Evolutionary conservation across 805 yeast genomes (phyloP).

Genomic region (Candida vartiovaarae): DNA sequence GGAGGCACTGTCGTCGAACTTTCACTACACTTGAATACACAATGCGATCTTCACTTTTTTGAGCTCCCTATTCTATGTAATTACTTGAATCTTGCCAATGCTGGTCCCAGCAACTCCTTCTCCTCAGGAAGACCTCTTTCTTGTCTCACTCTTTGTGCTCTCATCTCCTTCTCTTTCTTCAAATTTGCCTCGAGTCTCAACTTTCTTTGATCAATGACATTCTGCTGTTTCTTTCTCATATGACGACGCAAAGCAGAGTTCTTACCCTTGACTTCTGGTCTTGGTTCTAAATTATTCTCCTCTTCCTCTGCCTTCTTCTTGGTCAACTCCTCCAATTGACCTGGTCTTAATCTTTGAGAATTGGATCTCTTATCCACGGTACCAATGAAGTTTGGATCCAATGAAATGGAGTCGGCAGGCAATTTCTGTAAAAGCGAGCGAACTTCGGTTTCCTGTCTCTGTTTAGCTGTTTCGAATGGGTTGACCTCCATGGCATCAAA

Average conservation of each 20-base stretch:
- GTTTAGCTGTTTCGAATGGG: conserved; percentile 87
- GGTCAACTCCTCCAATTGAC: conserved; percentile 41
- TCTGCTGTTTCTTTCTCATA: conserved; percentile 75
- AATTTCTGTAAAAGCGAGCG: conserved; percentile 78
- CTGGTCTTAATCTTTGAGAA: conserved; percentile 54
- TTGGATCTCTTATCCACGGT: conserved; percentile 68
- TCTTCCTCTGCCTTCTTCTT: conserved; percentile 30
- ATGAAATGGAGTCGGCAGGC: conserved; percentile 84
- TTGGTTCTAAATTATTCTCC: conserved; percentile 35
- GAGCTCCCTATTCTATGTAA: background rate
- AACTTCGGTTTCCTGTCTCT: conserved; percentile 91
- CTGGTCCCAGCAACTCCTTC: conserved; percentile 33
- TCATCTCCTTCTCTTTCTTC: conserved; percentile 63
- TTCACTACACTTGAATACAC: conserved; percentile 14
- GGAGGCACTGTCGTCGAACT: conserved; percentile 14
- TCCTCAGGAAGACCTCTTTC: conserved; percentile 46
- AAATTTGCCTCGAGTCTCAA: conserved; percentile 68
- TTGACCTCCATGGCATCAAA: conserved; percentile 89
- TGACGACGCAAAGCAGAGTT: conserved; percentile 78
- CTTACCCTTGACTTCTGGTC: conserved; percentile 68
- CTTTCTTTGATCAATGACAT: conserved; percentile 81
- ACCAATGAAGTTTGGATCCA: conserved; percentile 87
- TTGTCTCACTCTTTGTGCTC: conserved; percentile 43
- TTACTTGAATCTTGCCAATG: conserved; percentile 31
- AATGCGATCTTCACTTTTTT: background rate